Percentiles rank a stretch among this genome's conserved stretches.
Evolutionary conservation across 495 filamentous ascomycete genomes (phyloP).

Genomic region (Acidiella bohemica): DNA sequence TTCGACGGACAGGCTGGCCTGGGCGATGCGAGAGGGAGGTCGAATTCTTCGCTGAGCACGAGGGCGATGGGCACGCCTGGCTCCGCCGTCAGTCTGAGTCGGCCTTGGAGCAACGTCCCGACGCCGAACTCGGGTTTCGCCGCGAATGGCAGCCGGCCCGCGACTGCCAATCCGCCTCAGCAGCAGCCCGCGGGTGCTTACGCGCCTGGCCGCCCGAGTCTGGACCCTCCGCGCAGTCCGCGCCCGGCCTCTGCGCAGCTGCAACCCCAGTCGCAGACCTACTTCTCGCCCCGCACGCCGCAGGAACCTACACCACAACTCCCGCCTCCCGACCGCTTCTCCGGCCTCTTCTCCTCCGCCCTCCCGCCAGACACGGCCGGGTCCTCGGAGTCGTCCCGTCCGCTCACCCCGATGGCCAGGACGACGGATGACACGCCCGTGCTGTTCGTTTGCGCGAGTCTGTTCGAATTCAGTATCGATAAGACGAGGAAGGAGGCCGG

Average conservation of each 20-base stretch:
- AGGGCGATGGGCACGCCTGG: constrained; percentile 1
- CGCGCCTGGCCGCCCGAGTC: neutral
- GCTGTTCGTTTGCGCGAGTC: constrained; percentile 80
- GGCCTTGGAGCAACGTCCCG: constrained; percentile 9
- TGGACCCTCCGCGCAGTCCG: constrained; percentile 1
- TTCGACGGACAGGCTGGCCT: constrained; percentile 2
- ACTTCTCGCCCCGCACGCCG: constrained; percentile 15
- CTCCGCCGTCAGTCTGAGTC: constrained; percentile 3
- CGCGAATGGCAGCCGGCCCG: constrained; percentile 11
- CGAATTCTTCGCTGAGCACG: constrained; percentile 12
- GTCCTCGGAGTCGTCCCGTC: neutral
- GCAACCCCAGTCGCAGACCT: too few relatives aligned
- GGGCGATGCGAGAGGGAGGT: constrained; percentile 5
- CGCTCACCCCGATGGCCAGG: constrained; percentile 8
- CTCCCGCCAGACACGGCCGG: constrained; percentile 19
- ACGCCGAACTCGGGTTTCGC: constrained; percentile 10
- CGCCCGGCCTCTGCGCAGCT: constrained; percentile 5
- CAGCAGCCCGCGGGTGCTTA: neutral
- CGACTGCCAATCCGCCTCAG: constrained; percentile 10
- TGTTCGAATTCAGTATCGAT: constrained; percentile 95
- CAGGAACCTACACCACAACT: too few relatives aligned
- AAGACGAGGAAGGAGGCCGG: constrained; percentile 83
- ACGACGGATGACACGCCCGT: constrained; percentile 35
- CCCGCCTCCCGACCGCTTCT: constrained; percentile 18
- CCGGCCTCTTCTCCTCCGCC: constrained; percentile 26